phyloP scores from a whole-genome alignment of 192 early-diverging fungal species.

The Coemansia sp. region DNA sequence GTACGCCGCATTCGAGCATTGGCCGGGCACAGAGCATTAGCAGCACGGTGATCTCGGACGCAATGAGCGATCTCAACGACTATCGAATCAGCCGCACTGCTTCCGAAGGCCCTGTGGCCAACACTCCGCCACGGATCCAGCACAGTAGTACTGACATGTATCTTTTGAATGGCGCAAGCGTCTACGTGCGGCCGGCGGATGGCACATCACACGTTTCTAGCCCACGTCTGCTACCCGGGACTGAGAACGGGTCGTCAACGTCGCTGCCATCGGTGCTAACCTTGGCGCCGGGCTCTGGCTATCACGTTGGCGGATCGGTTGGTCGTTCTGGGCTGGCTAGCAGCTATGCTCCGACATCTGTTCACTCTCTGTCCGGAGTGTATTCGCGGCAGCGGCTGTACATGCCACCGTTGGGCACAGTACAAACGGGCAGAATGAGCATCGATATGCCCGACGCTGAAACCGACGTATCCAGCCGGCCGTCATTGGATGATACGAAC shows the following conservation, averaged over 20 bases:
- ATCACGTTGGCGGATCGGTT: slow-evolving; percentile 21
- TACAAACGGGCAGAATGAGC: slow-evolving; percentile 25
- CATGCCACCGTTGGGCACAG: slow-evolving; percentile 12
- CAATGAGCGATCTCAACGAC: slow-evolving; percentile 19
- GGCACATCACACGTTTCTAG: slow-evolving; percentile 23
- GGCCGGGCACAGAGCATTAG: slow-evolving; percentile 11
- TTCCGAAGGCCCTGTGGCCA: slow-evolving; percentile 10
- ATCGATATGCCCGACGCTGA: slow-evolving; percentile 32
- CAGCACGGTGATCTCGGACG: slow-evolving; percentile 4
- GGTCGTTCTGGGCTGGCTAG: slow-evolving; percentile 19
- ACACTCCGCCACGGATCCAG: slow-evolving; percentile 5
- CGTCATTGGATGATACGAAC: slow-evolving; percentile 40
- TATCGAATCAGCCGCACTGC: slow-evolving; percentile 23
- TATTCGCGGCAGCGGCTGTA: slow-evolving; percentile 35
- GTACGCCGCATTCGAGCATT: slow-evolving; percentile 9
- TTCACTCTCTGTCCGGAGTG: neutral
- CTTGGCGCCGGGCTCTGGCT: slow-evolving; percentile 10
- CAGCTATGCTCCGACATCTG: neutral
- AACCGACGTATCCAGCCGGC: slow-evolving; percentile 36
- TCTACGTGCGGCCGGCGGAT: slow-evolving; percentile 14
- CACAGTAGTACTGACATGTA: slow-evolving; percentile 12
- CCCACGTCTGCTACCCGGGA: slow-evolving; percentile 24
- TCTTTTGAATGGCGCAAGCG: slow-evolving; percentile 1
- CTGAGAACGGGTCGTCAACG: slow-evolving; percentile 38
- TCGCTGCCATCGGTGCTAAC: slow-evolving; percentile 33